Conservation (phyloP, 495 filamentous ascomycete species). For the Hypoxylon trugodes region DNA sequence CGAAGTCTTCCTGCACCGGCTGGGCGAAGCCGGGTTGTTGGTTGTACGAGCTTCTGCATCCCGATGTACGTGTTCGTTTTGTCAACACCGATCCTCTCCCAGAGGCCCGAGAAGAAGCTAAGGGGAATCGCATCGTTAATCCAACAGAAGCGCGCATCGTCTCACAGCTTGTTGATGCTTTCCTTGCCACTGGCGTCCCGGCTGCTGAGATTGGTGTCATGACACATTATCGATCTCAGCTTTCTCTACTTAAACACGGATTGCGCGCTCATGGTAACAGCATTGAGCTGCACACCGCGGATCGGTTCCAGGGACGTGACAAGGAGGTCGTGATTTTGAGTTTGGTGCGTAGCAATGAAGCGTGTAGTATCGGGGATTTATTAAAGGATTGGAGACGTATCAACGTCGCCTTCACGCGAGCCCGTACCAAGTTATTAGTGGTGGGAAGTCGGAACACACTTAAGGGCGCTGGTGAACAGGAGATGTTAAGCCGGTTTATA, state of each 20-base stretch:
- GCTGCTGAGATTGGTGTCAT: slow-evolving; percentile 90
- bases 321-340: slow-evolving; percentile 89
- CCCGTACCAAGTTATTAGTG: slow-evolving; percentile 87
- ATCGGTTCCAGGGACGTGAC: slow-evolving; percentile 95
- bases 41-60: slow-evolving; percentile 78
- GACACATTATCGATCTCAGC: slow-evolving; percentile 96
- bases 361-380: slow-evolving; percentile 82
- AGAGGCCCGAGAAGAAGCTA: slow-evolving; percentile 70
- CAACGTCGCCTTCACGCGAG: slow-evolving; percentile 94
- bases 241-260: slow-evolving; percentile 61
- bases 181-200: slow-evolving; percentile 77
- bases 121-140: slow-evolving; percentile 88
- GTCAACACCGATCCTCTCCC: slow-evolving; percentile 85
- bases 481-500: slow-evolving; percentile 80
- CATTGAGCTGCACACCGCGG: slow-evolving; percentile 94
- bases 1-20: slow-evolving; percentile 61
- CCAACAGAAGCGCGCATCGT: slow-evolving; percentile 77
- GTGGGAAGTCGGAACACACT: slow-evolving; percentile 83
- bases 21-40: slow-evolving; percentile 69
- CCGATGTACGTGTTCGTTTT: slow-evolving; percentile 77
- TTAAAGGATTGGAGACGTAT: slow-evolving; percentile 91
- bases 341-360: slow-evolving; percentile 86
- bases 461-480: slow-evolving; percentile 66
- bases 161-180: slow-evolving; percentile 77
- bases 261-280: slow-evolving; percentile 50